Conservation (phyloP, 2,329 filamentous ascomycete genomes). For the Hypoxylon sp. region DNA sequence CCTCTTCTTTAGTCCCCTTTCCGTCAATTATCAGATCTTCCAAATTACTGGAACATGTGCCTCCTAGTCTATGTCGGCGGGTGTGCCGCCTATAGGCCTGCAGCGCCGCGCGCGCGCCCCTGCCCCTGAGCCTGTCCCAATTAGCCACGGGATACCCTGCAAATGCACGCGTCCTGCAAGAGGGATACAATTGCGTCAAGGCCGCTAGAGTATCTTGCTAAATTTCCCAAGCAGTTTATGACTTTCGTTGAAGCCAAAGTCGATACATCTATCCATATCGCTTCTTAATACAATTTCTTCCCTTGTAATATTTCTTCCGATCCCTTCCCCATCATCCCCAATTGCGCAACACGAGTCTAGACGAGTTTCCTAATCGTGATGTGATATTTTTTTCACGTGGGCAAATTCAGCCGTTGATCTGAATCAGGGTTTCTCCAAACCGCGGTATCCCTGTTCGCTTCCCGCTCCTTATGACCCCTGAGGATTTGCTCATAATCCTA, state of each 20-base stretch:
- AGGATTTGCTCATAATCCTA: conserved; percentile 42
- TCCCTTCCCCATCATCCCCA: background rate
- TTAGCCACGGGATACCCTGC: conserved; percentile 47
- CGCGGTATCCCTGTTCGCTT: conserved; percentile 42
- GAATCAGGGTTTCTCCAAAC: conserved; percentile 46
- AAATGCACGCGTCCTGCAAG: conserved; percentile 50
- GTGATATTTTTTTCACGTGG: conserved; percentile 20
- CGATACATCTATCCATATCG: conserved; percentile 24
- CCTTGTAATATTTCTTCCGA: conserved; percentile 11
- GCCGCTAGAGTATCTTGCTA: conserved; percentile 36
- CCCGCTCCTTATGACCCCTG: conserved; percentile 43
- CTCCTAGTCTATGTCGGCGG: conserved; percentile 36
- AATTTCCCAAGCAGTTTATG: conserved; percentile 26
- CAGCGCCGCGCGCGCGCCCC: conserved; percentile 39
- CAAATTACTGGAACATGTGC: conserved; percentile 36
- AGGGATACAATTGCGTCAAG: conserved; percentile 49
- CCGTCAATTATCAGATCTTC: conserved; percentile 29
- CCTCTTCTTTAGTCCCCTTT: conserved; percentile 19
- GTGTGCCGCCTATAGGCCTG: conserved; percentile 45
- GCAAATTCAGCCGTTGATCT: conserved; percentile 40
- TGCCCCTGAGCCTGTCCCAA: conserved; percentile 39
- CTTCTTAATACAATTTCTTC: conserved; percentile 1
- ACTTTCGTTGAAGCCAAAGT: conserved; percentile 23
- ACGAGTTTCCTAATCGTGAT: conserved; percentile 9
- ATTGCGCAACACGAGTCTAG: background rate